A percentile compares a stretch with the other conserved stretches of the same genome.
Evolutionary conservation across 306 rosid species (phyloP).

Genomic region (Cotoneaster glaucophyllus): DNA sequence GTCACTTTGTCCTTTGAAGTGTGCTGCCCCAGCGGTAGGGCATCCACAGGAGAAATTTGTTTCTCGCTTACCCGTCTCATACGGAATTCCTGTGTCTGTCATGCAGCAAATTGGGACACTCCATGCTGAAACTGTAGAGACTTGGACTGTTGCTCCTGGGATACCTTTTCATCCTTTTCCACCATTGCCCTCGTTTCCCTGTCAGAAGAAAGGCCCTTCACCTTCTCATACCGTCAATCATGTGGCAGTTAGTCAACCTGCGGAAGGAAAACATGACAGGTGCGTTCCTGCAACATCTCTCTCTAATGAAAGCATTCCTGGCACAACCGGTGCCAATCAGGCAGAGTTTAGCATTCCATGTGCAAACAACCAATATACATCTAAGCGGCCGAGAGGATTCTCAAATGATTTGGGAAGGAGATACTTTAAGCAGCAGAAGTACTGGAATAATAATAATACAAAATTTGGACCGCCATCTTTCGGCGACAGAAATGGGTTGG

Average conservation of each 20-base stretch:
- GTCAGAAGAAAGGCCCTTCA: slow-evolving; percentile 34
- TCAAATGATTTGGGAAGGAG: slow-evolving; percentile 57
- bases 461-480: slow-evolving; percentile 54
- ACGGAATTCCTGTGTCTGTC: slow-evolving; percentile 72
- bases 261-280: slow-evolving; percentile 32
- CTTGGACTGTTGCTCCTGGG: slow-evolving; percentile 81
- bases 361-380: slow-evolving; percentile 22
- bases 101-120: slow-evolving; percentile 61
- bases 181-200: slow-evolving; percentile 68
- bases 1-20: slow-evolving; percentile 23
- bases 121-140: slow-evolving; percentile 39
- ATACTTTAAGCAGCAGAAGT: slow-evolving; percentile 82
- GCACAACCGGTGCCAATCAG: slow-evolving; percentile 45
- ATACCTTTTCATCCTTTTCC: slow-evolving; percentile 91
- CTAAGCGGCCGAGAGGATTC: slow-evolving; percentile 47
- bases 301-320: slow-evolving; percentile 46
- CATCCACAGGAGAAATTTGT: slow-evolving; percentile 67
- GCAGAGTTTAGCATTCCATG: slow-evolving; percentile 21
- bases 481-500: slow-evolving; percentile 40
- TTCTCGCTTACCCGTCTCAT: slow-evolving; percentile 68
- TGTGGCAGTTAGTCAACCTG: slow-evolving; percentile 25
- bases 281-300: slow-evolving; percentile 24
- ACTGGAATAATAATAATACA: slow-evolving; percentile 36
- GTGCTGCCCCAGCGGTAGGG: slow-evolving; percentile 40
- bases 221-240: slow-evolving; percentile 26